Percentiles rank a stretch among this genome's conserved stretches.
These are phyloP conservation scores for Ganoderma sp. DNA, from an alignment of 1,284 basidiomycete genomes.

Conservation along the genomic window DNA sequence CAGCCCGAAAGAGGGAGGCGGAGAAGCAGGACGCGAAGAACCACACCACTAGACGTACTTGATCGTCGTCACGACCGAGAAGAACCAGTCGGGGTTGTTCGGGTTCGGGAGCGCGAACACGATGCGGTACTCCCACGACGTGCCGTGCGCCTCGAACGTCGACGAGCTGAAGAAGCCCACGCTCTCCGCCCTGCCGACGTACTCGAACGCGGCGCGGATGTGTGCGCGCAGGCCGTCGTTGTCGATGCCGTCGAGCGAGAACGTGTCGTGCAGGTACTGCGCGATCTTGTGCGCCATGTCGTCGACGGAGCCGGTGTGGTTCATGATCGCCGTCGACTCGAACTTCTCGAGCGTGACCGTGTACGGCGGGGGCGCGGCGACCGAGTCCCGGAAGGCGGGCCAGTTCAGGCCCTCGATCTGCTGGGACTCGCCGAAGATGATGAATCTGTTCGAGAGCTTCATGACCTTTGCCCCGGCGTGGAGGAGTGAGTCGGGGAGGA, in stretches of 20 bases:
- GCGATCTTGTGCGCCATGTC: constrained; percentile 2
- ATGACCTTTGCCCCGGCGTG: neutral
- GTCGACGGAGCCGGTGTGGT: neutral
- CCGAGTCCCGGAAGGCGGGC: neutral
- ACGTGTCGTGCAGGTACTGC: neutral
- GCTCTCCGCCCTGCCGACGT: neutral
- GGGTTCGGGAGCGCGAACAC: constrained; percentile 1
- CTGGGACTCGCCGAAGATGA: neutral
- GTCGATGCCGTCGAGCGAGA: neutral
- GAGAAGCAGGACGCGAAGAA: neutral
- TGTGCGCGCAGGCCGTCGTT: neutral
- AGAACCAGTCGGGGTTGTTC: neutral
- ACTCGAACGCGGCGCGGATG: neutral
- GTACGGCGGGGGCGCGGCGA: neutral
- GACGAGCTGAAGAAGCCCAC: neutral
- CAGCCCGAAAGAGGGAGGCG: neutral
- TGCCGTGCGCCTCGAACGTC: neutral
- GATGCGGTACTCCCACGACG: constrained; percentile 3
- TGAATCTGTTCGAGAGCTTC: neutral
- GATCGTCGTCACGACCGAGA: constrained; percentile 2
- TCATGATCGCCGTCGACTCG: neutral
- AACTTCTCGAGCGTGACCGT: neutral
- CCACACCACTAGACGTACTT: neutral
- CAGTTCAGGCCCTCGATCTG: neutral
- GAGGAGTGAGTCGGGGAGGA: neutral